Evolutionary conservation across 306 rosid genomes (phyloP), one percentile per base, ranked within the genome.

Genomic region (Vicia faba): DNA sequence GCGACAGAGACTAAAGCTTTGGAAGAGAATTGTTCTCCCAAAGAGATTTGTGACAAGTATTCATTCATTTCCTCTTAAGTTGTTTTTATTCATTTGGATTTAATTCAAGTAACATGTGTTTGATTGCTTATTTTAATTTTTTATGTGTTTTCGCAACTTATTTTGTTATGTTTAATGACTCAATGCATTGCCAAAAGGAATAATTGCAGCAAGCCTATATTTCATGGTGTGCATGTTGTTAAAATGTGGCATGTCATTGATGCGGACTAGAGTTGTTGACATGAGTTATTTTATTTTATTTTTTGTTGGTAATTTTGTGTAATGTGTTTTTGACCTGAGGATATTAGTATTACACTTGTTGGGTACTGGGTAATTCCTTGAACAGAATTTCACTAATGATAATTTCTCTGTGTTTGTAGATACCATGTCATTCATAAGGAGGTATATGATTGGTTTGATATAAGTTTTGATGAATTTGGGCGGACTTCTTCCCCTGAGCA

Each of bases 1-100:
- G 96, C 97, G 1, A 89, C 98, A 1, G 98, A 93, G 83, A 93
- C 98, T 10, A 93, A 93, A 63, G 98, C 98, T 54, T 5, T 93
- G 85, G 98, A 93, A 72, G 98, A 93, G 86, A 88, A 88, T 2
- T 86, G 95, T 68, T 86, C 96, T 58, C 96, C 98, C 11, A 78
- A 88, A 60, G 85, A 93, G 76, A 93, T 93, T 61, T 93, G 99
- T 67, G 97, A 93, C 81, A 93, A 90, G 99, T 93, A 78, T 13
- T 20, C 87, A 75, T 35, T 8, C 40, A 4, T 48, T 70, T n/a
- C 49, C 14, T 14, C 4, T 5, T 15, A 14, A 0, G 1, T n/a
- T 9, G 29, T 8, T 3, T 60, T 18, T 13, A 14, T 58, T 0
- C 5, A n/a, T 16, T 61, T 12, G 2, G 8, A 11, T 10, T 62